Base-by-base conservation (phyloP, 805 yeast genomes). In the Ogataea siamensis region DNA sequence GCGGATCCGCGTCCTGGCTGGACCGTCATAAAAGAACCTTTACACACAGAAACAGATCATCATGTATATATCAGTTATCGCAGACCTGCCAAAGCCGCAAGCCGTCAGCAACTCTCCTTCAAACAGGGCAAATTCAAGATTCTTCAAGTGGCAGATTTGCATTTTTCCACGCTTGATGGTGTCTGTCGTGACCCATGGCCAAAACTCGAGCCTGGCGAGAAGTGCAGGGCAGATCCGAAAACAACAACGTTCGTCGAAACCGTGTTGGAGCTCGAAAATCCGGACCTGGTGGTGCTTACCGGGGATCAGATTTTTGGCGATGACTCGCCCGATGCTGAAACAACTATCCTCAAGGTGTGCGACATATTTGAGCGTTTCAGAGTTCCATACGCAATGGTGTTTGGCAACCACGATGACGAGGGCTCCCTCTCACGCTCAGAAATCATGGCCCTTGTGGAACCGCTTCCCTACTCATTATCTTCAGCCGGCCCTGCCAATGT, bases 341-440 rank as follows among this genome's bases (percentile, higher is more conserved):
- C 95, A 0, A 78, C 96, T 0, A 51, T 87, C n/a, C 70, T 83
- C 42, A 91, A 93, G 56, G 87, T 82, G 0, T 68, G 83, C 7
- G 66, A 71, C 8, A 94, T 95, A 0, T 75, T 87, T 18, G 72
- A 89, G 16, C 52, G 64, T 11, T 65, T 85, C 32, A 61, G 71
- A 34, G 83, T 89, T 7, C 97, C 98, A 3, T 93, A 75, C 68
- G 91, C 96, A 0, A 70, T 84, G 47, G 78, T 81, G 7, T 71
- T 91, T 67, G 99, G 99, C 0, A 93, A 93, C 58, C 99, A 93
- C 58, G 99, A 93, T 58, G 93, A 83, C 54, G 95, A 89, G 62
- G 91, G 95, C 0, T 72, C 80, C 4, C 50, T 87, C 40, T 45
- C 67, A 11, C 71, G 95, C 26, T 56, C 62, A 38, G 76, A 79